Evolutionary conservation across 129 eudicot species (phyloP).

Genomic region (Artemisia argyi): DNA sequence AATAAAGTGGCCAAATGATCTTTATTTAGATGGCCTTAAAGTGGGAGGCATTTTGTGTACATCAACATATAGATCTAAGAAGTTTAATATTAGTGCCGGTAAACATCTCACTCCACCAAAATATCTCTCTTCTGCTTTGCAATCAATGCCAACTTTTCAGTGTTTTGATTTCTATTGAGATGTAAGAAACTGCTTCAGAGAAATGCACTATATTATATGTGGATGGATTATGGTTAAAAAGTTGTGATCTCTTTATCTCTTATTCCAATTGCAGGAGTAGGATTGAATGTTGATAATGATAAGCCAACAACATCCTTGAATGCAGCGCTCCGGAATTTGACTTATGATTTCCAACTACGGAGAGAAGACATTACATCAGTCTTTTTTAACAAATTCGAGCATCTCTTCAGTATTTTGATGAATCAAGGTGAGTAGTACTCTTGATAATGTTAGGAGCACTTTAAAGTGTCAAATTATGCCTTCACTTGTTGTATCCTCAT

Average conservation of each 20-base stretch:
- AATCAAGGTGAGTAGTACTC: constrained; percentile 55
- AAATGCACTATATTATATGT: background rate
- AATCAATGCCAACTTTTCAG: constrained; percentile 10
- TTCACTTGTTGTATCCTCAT: too few species aligned
- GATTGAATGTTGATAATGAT: constrained; percentile 85
- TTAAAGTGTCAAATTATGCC: background rate
- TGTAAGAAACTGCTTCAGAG: too few species aligned
- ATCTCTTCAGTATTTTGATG: constrained; percentile 50
- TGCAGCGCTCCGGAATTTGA: constrained; percentile 50
- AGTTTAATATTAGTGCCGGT: constrained; percentile 91
- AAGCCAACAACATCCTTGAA: constrained; percentile 87
- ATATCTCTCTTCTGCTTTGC: background rate
- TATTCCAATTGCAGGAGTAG: constrained; percentile 62
- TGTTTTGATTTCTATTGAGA: too few species aligned
- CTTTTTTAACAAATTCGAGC: constrained; percentile 89
- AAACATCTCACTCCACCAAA: constrained; percentile 33
- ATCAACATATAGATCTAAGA: constrained; percentile 82
- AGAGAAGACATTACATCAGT: constrained; percentile 79
- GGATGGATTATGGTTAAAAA: constrained; percentile 17
- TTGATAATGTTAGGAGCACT: background rate
- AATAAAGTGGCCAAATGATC: constrained; percentile 99
- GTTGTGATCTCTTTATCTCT: background rate
- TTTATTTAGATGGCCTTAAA: constrained; percentile 84
- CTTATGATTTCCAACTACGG: constrained; percentile 41
- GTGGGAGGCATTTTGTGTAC: constrained; percentile 98